These are phyloP conservation scores for Phaeosphaeriaceae sp. DNA, from an alignment of 2,329 filamentous ascomycete species.

Conservation along the genomic window DNA sequence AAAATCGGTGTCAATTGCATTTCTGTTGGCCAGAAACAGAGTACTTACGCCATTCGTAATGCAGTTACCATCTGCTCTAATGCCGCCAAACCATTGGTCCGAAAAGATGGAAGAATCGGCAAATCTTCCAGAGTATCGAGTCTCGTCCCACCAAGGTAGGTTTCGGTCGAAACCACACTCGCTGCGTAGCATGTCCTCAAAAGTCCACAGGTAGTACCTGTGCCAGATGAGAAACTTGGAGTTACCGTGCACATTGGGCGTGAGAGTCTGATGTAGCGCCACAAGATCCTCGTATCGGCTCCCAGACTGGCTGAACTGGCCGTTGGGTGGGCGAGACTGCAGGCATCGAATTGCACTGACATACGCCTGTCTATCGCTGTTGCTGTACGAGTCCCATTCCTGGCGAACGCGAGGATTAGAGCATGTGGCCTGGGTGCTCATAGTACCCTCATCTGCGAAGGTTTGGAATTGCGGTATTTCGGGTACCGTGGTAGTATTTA, in stretches of 20 bases:
- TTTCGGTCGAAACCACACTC: conserved; percentile 52
- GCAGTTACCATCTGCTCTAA: conserved; percentile 34
- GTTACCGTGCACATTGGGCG: conserved; percentile 42
- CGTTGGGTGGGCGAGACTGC: conserved; percentile 27
- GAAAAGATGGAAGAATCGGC: conserved; percentile 40
- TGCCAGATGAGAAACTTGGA: conserved; percentile 53
- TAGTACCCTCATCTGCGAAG: neutral
- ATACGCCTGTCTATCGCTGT: conserved; percentile 32
- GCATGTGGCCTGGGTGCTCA: conserved; percentile 24
- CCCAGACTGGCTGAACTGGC: conserved; percentile 30
- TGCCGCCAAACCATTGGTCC: conserved; percentile 32
- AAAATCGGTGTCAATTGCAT: conserved; percentile 6
- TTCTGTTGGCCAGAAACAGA: neutral
- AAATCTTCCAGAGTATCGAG: conserved; percentile 39
- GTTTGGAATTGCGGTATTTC: neutral
- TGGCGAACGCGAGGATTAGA: conserved; percentile 34
- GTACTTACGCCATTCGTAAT: conserved; percentile 44
- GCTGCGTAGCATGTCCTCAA: conserved; percentile 50
- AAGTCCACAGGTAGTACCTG: conserved; percentile 51
- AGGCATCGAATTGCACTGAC: conserved; percentile 40
- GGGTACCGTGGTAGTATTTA: neutral
- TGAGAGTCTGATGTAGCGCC: conserved; percentile 42
- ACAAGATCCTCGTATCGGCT: conserved; percentile 46
- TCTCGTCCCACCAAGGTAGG: conserved; percentile 50
- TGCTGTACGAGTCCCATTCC: conserved; percentile 40